phyloP scores from a whole-genome alignment of 2,329 filamentous ascomycete species.

The Monilinia fructigena region DNA sequence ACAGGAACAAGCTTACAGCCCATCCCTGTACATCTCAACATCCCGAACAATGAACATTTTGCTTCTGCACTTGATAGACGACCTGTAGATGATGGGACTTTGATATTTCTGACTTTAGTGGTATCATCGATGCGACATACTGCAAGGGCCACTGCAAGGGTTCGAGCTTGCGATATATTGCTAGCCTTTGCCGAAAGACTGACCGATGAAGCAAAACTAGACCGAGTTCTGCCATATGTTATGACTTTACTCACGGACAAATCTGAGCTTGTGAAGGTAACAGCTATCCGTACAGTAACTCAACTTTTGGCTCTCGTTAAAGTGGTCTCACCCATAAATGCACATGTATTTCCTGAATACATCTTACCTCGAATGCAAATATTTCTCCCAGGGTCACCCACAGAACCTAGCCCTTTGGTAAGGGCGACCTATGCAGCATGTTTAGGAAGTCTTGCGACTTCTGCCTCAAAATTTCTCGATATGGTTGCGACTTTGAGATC shows the following conservation, averaged over 20 bases:
- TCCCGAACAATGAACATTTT: slow-evolving; percentile 78
- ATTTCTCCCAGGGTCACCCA: slow-evolving; percentile 53
- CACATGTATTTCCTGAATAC: slow-evolving; percentile 67
- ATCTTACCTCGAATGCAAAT: slow-evolving; percentile 63
- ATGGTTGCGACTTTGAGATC: slow-evolving; percentile 85
- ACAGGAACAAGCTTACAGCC: slow-evolving; percentile 57
- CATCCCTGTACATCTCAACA: slow-evolving; percentile 80
- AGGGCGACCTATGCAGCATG: slow-evolving; percentile 92
- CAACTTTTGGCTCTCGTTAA: slow-evolving; percentile 84
- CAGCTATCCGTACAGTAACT: slow-evolving; percentile 81
- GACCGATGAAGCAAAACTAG: slow-evolving; percentile 93
- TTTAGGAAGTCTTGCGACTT: slow-evolving; percentile 81
- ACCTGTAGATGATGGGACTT: slow-evolving; percentile 78
- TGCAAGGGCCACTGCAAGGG: slow-evolving; percentile 78
- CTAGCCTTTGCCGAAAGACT: slow-evolving; percentile 87
- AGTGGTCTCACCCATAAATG: slow-evolving; percentile 78
- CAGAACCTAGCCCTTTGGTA: slow-evolving; percentile 66
- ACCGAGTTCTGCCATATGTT: slow-evolving; percentile 87
- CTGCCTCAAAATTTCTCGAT: slow-evolving; percentile 81
- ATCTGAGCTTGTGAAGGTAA: slow-evolving; percentile 79
- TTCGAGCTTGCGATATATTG: slow-evolving; percentile 87
- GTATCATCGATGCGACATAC: slow-evolving; percentile 88
- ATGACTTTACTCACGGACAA: slow-evolving; percentile 79
- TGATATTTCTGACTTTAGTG: slow-evolving; percentile 87
- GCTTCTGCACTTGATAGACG: slow-evolving; percentile 60